Percentiles rank a stretch among this genome's conserved stretches.
phyloP scores from a whole-genome alignment of 495 filamentous ascomycete species.

The Penicillium mononematosum region DNA sequence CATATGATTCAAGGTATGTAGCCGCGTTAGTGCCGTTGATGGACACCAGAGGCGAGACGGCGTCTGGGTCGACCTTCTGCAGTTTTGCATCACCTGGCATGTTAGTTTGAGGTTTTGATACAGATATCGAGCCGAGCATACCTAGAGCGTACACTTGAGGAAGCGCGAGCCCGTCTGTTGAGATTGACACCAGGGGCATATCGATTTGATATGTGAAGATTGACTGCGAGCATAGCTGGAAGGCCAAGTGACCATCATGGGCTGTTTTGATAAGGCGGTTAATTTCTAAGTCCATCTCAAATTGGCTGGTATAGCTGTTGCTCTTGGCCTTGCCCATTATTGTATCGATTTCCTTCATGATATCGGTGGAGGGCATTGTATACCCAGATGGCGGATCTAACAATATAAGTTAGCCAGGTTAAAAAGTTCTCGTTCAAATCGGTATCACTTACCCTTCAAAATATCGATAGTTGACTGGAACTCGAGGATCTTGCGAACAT shows the following conservation, averaged over 20 bases:
- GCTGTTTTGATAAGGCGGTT: conserved; percentile 39
- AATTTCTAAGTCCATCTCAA: conserved; percentile 51
- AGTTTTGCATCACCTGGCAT: conserved; percentile 24
- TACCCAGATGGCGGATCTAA: conserved; percentile 53
- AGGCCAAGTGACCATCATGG: conserved; percentile 50
- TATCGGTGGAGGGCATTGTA: conserved; percentile 52
- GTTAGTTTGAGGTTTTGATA: not conserved
- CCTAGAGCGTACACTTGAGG: conserved; percentile 37
- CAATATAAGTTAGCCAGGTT: conserved; percentile 3
- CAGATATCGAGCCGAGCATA: conserved; percentile 6
- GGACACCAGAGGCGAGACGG: conserved; percentile 29
- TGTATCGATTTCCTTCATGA: conserved; percentile 43
- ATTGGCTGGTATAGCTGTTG: conserved; percentile 44
- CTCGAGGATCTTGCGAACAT: conserved; percentile 56
- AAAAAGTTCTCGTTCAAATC: not conserved
- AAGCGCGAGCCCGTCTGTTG: conserved; percentile 34
- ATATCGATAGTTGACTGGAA: conserved; percentile 57
- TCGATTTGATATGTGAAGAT: conserved; percentile 27
- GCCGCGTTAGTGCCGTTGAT: conserved; percentile 38
- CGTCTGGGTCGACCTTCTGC: conserved; percentile 10
- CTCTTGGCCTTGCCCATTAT: conserved; percentile 42
- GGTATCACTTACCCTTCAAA: conserved; percentile 36
- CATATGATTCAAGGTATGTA: conserved; percentile 24
- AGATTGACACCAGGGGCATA: conserved; percentile 37
- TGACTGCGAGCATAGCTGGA: conserved; percentile 29